A percentile compares a stretch with the other conserved stretches of the same genome.
Evolutionary conservation across 345 rosid genomes (phyloP).

Genomic region (Citrus trifoliata): DNA sequence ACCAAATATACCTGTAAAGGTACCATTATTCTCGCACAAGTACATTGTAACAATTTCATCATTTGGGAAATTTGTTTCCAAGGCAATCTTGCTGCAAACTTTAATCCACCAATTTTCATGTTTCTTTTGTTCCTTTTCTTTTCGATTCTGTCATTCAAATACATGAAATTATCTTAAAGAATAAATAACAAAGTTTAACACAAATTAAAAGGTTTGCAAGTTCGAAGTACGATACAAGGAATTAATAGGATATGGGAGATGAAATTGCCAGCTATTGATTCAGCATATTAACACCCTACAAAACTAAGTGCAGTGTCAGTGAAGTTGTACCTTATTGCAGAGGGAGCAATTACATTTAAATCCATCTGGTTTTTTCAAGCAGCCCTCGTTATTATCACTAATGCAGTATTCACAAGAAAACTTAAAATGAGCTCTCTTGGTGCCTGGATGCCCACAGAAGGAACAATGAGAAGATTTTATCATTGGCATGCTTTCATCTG

Average conservation of each 20-base stretch:
- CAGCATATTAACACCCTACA: background rate
- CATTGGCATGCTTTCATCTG: slow-evolving; percentile 33
- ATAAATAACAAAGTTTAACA: background rate
- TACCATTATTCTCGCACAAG: slow-evolving; percentile 44
- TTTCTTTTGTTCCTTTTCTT: slow-evolving; percentile 58
- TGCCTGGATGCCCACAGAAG: slow-evolving; percentile 89
- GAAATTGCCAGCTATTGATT: background rate
- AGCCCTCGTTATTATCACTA: slow-evolving; percentile 36
- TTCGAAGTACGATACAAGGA: background rate
- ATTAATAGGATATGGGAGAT: background rate
- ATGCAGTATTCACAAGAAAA: slow-evolving; percentile 62
- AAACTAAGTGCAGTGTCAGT: background rate
- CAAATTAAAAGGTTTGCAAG: background rate
- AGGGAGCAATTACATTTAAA: slow-evolving; percentile 66
- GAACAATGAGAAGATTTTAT: slow-evolving; percentile 69
- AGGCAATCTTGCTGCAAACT: slow-evolving; percentile 65
- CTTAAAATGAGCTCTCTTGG: slow-evolving; percentile 59
- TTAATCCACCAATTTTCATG: slow-evolving; percentile 60
- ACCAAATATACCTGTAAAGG: slow-evolving; percentile 39
- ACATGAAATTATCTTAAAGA: background rate
- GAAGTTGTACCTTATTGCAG: slow-evolving; percentile 47
- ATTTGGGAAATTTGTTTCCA: slow-evolving; percentile 62
- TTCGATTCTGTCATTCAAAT: slow-evolving; percentile 38
- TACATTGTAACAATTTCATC: slow-evolving; percentile 63
- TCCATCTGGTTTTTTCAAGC: slow-evolving; percentile 53